phyloP scores from a whole-genome alignment of 331 rosid species.

The Acacia pycnantha region DNA sequence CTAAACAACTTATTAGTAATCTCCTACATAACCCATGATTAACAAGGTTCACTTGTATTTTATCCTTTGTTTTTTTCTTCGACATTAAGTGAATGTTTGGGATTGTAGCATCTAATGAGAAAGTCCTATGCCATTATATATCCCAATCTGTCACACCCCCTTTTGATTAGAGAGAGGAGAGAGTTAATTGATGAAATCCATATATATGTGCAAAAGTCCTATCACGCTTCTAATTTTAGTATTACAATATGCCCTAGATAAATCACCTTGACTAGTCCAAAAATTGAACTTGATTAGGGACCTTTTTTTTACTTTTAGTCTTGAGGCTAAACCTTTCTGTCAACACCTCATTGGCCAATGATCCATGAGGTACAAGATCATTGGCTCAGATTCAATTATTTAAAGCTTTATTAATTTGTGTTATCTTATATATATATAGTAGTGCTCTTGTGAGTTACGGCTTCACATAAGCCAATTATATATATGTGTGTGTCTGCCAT shows the following conservation, averaged over 20 bases:
- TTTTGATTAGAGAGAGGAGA: slow-evolving; percentile 32
- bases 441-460: neutral
- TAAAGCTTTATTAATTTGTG: neutral
- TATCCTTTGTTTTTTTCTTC: slow-evolving; percentile 12
- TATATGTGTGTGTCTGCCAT: slow-evolving; percentile 22
- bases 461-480: neutral
- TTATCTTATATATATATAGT: neutral
- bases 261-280: slow-evolving; percentile 68
- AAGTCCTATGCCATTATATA: slow-evolving; percentile 32
- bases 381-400: slow-evolving; percentile 13
- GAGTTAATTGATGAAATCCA: slow-evolving; percentile 29
- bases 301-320: slow-evolving; percentile 23
- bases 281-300: slow-evolving; percentile 50
- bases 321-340: slow-evolving; percentile 29
- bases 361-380: slow-evolving; percentile 7
- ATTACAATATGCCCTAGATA: slow-evolving; percentile 44
- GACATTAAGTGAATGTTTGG: slow-evolving; percentile 28
- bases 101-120: slow-evolving; percentile 27
- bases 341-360: slow-evolving; percentile 34
- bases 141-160: slow-evolving; percentile 19
- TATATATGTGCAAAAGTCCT: slow-evolving; percentile 19
- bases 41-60: slow-evolving; percentile 2
- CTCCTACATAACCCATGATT: neutral
- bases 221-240: slow-evolving; percentile 54
- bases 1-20: neutral